Conservation (phyloP, 768 basidiomycete genomes). For the Lactifluus echinatus region DNA sequence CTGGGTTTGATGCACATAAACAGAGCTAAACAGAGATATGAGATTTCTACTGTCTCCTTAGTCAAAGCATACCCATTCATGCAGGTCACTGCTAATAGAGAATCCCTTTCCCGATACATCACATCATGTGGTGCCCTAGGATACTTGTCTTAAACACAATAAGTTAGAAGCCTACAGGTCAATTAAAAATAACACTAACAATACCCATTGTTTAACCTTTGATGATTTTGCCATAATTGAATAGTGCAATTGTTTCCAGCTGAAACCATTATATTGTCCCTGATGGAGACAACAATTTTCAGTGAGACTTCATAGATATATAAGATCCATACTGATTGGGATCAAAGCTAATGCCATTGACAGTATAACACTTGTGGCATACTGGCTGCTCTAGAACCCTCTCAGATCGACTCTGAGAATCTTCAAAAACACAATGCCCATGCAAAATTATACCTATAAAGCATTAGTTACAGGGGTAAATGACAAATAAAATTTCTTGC, state of each 20-base stretch:
- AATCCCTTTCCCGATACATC: constrained; percentile 8
- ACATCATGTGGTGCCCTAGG: constrained; percentile 13
- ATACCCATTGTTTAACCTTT: neutral
- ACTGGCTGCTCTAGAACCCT: neutral
- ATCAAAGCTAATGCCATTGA: constrained; percentile 18
- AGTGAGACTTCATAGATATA: neutral
- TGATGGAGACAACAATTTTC: neutral
- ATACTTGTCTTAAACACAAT: constrained; percentile 5
- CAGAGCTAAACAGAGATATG: neutral
- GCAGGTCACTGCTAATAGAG: constrained; percentile 13
- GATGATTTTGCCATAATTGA: constrained; percentile 12
- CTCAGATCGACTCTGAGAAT: neutral
- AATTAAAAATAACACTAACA: neutral
- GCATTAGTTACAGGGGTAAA: neutral
- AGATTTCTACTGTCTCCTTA: neutral
- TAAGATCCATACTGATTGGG: constrained; percentile 10
- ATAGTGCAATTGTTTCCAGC: constrained; percentile 14
- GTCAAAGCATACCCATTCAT: constrained; percentile 12
- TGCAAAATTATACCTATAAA: constrained; percentile 9
- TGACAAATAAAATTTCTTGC: neutral
- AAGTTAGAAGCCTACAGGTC: neutral
- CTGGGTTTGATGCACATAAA: constrained; percentile 5
- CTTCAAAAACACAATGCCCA: constrained; percentile 9
- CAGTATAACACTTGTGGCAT: constrained; percentile 15
- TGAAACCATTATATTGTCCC: constrained; percentile 11